These are phyloP conservation scores for Plantago major DNA, from an alignment of 257 asterid genomes.

Conservation along the genomic window DNA sequence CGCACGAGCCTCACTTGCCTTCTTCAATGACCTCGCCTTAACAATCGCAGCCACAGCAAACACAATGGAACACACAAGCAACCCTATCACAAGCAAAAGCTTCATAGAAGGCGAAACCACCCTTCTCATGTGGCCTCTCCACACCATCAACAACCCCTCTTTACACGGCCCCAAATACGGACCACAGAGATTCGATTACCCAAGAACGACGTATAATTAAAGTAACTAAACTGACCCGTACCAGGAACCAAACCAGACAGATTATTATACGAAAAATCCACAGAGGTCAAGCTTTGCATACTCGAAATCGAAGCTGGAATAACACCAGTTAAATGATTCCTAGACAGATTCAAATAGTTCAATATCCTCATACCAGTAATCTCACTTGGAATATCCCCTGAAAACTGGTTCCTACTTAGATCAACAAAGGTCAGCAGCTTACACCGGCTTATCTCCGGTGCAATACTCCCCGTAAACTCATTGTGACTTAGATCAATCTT, in stretches of 20 bases:
- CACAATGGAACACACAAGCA: constrained; percentile 81
- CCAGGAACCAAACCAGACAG: constrained; percentile 90
- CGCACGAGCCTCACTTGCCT: constrained; percentile 70
- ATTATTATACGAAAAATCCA: constrained; percentile 90
- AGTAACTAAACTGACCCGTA: constrained; percentile 83
- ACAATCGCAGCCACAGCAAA: constrained; percentile 85
- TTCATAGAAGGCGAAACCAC: constrained; percentile 73
- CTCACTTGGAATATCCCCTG: constrained; percentile 78
- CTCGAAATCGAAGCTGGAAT: constrained; percentile 71
- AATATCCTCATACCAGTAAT: constrained; percentile 81
- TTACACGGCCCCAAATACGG: constrained; percentile 87
- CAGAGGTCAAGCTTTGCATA: constrained; percentile 93
- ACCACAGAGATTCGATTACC: constrained; percentile 88
- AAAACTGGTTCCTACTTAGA: constrained; percentile 76
- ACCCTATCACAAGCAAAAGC: constrained; percentile 74
- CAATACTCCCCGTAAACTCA: constrained; percentile 56
- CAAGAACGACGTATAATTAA: constrained; percentile 77
- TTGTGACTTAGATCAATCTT: constrained; percentile 90
- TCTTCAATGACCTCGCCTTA: constrained; percentile 80
- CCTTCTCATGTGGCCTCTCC: constrained; percentile 49
- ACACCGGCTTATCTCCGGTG: constrained; percentile 74
- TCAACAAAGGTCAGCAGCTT: constrained; percentile 78
- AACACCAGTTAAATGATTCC: constrained; percentile 66
- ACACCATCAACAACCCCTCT: constrained; percentile 51
- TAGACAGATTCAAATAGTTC: constrained; percentile 78